phyloP scores from a whole-genome alignment of 176 grass and related monocot genomes.

The Carex littledalei region DNA sequence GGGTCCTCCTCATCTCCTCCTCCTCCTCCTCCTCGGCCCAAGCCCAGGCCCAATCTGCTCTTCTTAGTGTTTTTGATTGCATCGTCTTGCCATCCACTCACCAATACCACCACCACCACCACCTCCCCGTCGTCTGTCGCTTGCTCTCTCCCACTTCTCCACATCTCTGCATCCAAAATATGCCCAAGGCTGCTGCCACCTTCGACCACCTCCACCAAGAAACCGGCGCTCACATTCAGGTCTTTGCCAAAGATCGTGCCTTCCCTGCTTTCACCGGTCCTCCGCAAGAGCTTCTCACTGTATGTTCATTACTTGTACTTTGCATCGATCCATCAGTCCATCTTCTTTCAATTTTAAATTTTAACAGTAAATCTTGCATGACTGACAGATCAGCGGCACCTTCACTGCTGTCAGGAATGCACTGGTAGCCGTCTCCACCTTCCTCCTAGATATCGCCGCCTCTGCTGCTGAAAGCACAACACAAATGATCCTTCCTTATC shows the following conservation, averaged over 20 bases:
- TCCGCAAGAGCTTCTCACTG: background rate
- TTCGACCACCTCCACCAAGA: background rate
- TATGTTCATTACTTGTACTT: background rate
- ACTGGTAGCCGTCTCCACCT: constrained; percentile 46
- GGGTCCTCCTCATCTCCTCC: background rate
- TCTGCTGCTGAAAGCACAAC: constrained; percentile 12
- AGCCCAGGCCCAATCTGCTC: background rate
- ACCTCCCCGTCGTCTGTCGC: background rate
- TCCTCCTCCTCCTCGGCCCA: background rate
- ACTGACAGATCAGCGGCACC: constrained; percentile 53
- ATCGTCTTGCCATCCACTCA: background rate
- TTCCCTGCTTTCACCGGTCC: background rate
- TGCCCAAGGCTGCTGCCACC: background rate
- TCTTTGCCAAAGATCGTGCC: background rate
- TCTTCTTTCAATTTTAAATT: background rate
- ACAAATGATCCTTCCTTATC: background rate
- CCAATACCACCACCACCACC: background rate
- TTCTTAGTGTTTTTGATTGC: background rate
- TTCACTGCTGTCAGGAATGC: constrained; percentile 69
- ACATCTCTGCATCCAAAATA: background rate
- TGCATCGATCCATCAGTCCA: too few species aligned
- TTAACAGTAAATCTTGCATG: too few species aligned
- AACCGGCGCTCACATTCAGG: background rate
- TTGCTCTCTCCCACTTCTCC: background rate
- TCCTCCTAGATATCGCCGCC: constrained; percentile 33